Conservation (phyloP, 768 basidiomycete species). For the Lanmaoa pseudosensibilis region DNA sequence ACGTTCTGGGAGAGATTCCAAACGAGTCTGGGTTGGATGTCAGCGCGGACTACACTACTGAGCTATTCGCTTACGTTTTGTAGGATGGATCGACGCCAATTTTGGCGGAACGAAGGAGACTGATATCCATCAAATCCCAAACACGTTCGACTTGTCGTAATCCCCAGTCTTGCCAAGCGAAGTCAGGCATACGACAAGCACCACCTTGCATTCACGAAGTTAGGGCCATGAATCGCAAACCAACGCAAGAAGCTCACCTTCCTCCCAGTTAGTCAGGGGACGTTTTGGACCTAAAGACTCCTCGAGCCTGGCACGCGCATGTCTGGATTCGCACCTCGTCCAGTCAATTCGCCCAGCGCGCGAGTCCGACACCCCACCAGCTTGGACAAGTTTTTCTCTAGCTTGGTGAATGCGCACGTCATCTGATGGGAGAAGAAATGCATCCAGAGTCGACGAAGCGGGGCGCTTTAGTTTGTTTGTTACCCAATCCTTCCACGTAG, state of each 20-base stretch:
- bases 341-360: conserved; percentile 81
- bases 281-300: conserved; percentile 80
- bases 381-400: conserved; percentile 77
- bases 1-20: conserved; percentile 99
- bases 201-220: conserved; percentile 50
- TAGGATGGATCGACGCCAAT: conserved; percentile 82
- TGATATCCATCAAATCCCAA: conserved; percentile 94
- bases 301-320: conserved; percentile 83
- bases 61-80: conserved; percentile 66
- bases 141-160: conserved; percentile 91
- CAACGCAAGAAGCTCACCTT: conserved; percentile 51
- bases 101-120: conserved; percentile 74
- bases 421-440: conserved; percentile 87
- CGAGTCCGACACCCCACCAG: conserved; percentile 63
- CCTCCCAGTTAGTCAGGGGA: conserved; percentile 91
- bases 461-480: conserved; percentile 69
- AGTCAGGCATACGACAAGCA: conserved; percentile 81
- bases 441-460: conserved; percentile 86
- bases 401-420: conserved; percentile 91
- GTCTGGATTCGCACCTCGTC: conserved; percentile 90
- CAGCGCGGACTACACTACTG: not conserved
- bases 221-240: not conserved
- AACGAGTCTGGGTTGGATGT: conserved; percentile 55
- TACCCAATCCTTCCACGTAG: conserved; percentile 65
- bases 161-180: conserved; percentile 94